These are phyloP conservation scores for Sarcocystis neurona DNA, from an alignment of 169 alveolate genomes.

Conservation along the genomic window DNA sequence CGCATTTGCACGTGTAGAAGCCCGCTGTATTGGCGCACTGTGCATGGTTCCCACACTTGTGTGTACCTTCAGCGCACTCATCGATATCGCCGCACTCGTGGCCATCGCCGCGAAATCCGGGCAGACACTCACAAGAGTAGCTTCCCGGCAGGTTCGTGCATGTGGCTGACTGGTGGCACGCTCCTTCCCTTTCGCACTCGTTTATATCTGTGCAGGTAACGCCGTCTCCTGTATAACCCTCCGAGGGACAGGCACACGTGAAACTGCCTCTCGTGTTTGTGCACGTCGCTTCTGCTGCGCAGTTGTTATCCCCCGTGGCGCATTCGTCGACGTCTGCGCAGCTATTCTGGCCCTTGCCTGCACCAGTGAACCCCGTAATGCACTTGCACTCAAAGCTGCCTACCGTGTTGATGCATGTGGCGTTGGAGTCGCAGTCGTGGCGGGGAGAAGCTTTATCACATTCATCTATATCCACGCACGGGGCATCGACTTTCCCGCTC, in stretches of 20 bases:
- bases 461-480: slow-evolving; percentile 72
- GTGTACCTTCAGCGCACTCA: slow-evolving; percentile 68
- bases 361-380: slow-evolving; percentile 64
- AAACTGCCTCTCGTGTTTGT: slow-evolving; percentile 71
- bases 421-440: slow-evolving; percentile 66
- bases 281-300: slow-evolving; percentile 69
- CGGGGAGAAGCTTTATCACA: slow-evolving; percentile 64
- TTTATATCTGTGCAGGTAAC: slow-evolving; percentile 64
- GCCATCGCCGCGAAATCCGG: slow-evolving; percentile 63
- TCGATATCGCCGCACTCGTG: slow-evolving; percentile 68
- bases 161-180: slow-evolving; percentile 47
- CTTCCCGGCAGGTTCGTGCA: slow-evolving; percentile 72
- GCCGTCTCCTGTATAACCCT: slow-evolving; percentile 67
- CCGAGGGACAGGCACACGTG: slow-evolving; percentile 63
- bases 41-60: slow-evolving; percentile 62
- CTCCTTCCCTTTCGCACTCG: slow-evolving; percentile 65
- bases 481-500: slow-evolving; percentile 43
- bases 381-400: slow-evolving; percentile 73
- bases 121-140: slow-evolving; percentile 70
- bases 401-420: slow-evolving; percentile 68
- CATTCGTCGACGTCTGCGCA: slow-evolving; percentile 70
- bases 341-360: slow-evolving; percentile 49
- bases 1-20: slow-evolving; percentile 64
- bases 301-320: slow-evolving; percentile 36
- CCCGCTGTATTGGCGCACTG: slow-evolving; percentile 67